phyloP scores from a whole-genome alignment of 257 asterid species.

The Penstemon davidsonii region DNA sequence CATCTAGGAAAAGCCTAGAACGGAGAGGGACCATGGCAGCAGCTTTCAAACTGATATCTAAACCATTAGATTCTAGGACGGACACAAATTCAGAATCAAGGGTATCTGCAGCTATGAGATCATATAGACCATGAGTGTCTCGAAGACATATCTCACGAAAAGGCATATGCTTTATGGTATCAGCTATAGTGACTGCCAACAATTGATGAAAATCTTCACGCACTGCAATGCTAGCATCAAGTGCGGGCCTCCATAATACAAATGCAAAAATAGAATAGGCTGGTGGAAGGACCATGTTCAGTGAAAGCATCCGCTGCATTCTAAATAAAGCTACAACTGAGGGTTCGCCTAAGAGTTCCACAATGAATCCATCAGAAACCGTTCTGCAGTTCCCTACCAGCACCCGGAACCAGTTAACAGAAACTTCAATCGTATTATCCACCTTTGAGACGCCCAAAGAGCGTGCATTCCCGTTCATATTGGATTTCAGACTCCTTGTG shows the following conservation, averaged over 20 bases:
- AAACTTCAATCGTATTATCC: slow-evolving; percentile 81
- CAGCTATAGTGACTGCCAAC: slow-evolving; percentile 53
- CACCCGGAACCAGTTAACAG: slow-evolving; percentile 96
- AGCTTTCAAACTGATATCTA: slow-evolving; percentile 62
- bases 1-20: slow-evolving; percentile 83
- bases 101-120: slow-evolving; percentile 67
- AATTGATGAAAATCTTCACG: slow-evolving; percentile 83
- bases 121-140: slow-evolving; percentile 73
- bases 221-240: slow-evolving; percentile 51
- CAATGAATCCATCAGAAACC: slow-evolving; percentile 81
- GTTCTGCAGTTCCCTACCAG: slow-evolving; percentile 96
- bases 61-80: slow-evolving; percentile 61
- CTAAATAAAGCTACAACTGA: slow-evolving; percentile 76
- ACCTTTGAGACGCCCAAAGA: slow-evolving; percentile 58
- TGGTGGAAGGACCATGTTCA: slow-evolving; percentile 79
- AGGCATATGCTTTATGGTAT: slow-evolving; percentile 85
- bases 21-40: slow-evolving; percentile 92
- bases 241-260: slow-evolving; percentile 76
- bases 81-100: slow-evolving; percentile 85
- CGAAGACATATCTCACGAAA: slow-evolving; percentile 92
- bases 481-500: slow-evolving; percentile 73
- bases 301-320: slow-evolving; percentile 77
- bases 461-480: slow-evolving; percentile 80
- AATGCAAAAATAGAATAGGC: slow-evolving; percentile 88
- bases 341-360: slow-evolving; percentile 89